Conservation (phyloP, 495 filamentous ascomycete species). For the Podospora fimiseda region DNA sequence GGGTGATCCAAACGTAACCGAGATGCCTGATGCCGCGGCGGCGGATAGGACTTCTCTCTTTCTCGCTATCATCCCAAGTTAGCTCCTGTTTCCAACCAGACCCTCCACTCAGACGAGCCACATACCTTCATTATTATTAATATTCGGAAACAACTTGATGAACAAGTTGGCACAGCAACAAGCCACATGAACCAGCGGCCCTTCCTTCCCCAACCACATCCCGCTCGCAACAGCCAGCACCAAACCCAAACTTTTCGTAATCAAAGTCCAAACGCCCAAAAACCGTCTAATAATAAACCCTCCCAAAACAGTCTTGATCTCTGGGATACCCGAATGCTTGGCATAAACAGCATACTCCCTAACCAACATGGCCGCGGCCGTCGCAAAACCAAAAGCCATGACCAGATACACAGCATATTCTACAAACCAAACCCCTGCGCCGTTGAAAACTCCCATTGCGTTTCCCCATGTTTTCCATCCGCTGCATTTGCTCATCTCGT, state of each 20-base stretch:
- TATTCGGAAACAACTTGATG: conserved; percentile 78
- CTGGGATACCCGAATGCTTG: conserved; percentile 93
- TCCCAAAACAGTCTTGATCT: conserved; percentile 94
- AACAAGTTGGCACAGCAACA: conserved; percentile 96
- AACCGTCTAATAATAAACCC: conserved; percentile 92
- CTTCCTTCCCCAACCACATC: conserved; percentile 98
- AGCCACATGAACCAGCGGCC: conserved; percentile 92
- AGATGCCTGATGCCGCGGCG: conserved; percentile 89
- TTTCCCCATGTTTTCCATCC: conserved; percentile 83
- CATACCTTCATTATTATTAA: conserved; percentile 83
- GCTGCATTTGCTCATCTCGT: conserved; percentile 66
- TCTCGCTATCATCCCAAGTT: conserved; percentile 54
- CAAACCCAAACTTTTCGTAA: conserved; percentile 86
- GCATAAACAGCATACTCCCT: conserved; percentile 80
- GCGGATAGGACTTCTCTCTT: conserved; percentile 95
- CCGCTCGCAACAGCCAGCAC: conserved; percentile 92
- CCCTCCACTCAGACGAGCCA: background rate
- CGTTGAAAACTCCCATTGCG: conserved; percentile 59
- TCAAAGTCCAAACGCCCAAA: conserved; percentile 85
- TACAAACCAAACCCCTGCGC: conserved; percentile 65
- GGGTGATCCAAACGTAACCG: conserved; percentile 93
- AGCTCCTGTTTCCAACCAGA: too few relatives aligned
- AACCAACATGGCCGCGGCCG: conserved; percentile 72
- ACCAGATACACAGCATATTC: conserved; percentile 82
- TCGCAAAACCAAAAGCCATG: conserved; percentile 78